Evolutionary conservation across 1,284 basidiomycete species (phyloP).

Genomic region (Tilletiopsis washingtonensis): DNA sequence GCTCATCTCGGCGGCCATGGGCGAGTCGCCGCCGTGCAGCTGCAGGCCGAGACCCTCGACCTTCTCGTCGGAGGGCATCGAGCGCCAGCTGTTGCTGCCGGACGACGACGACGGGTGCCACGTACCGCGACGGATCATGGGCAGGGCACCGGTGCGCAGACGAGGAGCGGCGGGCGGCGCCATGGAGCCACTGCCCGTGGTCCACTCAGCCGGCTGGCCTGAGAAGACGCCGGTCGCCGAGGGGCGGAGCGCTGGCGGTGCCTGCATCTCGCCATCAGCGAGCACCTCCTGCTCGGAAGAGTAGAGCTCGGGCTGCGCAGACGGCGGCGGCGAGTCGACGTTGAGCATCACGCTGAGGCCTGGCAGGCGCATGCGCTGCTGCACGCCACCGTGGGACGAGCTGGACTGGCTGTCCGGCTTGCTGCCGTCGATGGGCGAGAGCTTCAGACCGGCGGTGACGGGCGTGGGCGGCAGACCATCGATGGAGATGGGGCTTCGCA

Average conservation of each 20-base stretch:
- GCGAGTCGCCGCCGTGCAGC: neutral
- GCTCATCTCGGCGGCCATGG: neutral
- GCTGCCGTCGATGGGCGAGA: neutral
- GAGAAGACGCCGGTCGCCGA: neutral
- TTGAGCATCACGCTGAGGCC: neutral
- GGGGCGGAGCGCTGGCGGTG: neutral
- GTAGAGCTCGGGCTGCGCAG: neutral
- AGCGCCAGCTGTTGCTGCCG: no score
- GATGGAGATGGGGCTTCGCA: neutral
- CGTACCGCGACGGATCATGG: no score
- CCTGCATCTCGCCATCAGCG: neutral
- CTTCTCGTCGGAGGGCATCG: neutral
- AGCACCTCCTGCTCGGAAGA: neutral
- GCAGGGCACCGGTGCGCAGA: neutral
- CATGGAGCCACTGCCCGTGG: neutral
- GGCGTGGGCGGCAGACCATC: slow-evolving; percentile 5
- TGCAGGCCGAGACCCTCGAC: neutral
- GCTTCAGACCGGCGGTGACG: neutral
- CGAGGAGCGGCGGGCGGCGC: neutral
- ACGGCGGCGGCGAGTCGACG: neutral
- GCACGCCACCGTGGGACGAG: neutral
- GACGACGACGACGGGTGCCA: no score
- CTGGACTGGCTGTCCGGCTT: neutral
- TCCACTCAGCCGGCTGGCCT: neutral
- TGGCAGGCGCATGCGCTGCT: neutral